These are phyloP conservation scores for Naganishia liquefaciens DNA, from an alignment of 1,284 basidiomycete genomes.

Conservation along the genomic window DNA sequence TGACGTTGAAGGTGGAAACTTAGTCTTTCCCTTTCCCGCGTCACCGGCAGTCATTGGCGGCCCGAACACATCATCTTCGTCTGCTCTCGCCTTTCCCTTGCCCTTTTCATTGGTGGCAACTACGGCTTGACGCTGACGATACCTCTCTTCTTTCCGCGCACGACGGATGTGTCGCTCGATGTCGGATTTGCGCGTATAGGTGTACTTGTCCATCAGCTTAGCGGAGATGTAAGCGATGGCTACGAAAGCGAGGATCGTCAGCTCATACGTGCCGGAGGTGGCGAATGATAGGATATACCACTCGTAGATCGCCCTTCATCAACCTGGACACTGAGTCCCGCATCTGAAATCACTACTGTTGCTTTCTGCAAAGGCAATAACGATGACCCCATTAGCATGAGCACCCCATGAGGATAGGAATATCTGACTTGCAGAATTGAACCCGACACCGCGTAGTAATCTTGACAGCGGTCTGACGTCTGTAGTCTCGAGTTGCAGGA, in stretches of 20 bases:
- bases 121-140: slow-evolving; percentile 9
- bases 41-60: background rate
- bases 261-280: background rate
- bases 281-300: slow-evolving; percentile 57
- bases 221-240: slow-evolving; percentile 82
- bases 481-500: slow-evolving; percentile 72
- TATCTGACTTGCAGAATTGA: slow-evolving; percentile 64
- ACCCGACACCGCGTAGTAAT: slow-evolving; percentile 73
- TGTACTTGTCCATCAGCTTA: slow-evolving; percentile 75
- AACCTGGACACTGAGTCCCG: slow-evolving; percentile 78
- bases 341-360: slow-evolving; percentile 67
- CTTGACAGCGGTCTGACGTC: slow-evolving; percentile 75
- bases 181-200: slow-evolving; percentile 59
- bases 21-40: background rate
- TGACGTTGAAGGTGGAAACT: background rate
- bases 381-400: background rate
- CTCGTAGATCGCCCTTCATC: slow-evolving; percentile 78
- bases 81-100: background rate
- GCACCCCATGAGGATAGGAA: background rate
- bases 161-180: slow-evolving; percentile 22
- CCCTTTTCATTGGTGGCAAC: background rate
- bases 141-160: slow-evolving; percentile 20
- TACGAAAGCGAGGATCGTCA: slow-evolving; percentile 45
- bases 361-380: slow-evolving; percentile 62
- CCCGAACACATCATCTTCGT: slow-evolving; percentile 21